Base-by-base conservation (phyloP, 2,329 filamentous ascomycete species). In the Penicillium sp. region DNA sequence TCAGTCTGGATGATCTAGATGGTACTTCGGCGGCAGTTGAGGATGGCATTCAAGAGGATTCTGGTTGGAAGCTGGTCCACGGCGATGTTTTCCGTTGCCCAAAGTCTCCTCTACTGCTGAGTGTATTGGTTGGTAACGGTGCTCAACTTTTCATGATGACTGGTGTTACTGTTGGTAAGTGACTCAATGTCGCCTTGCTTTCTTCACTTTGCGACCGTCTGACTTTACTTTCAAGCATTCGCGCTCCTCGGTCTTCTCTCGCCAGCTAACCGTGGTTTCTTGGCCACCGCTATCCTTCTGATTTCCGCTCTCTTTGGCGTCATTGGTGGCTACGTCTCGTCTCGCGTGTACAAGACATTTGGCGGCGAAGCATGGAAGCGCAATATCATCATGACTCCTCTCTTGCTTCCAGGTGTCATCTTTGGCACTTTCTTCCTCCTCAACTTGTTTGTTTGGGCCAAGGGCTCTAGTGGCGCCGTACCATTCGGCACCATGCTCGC, bases 91-190 rank as follows among this genome's bases (percentile, higher is more conserved):
- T 99, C 84, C 90, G 95, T 59, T 88, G 89, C 11, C 95, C 95
- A 3, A 87, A 89, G 66, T 88, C 91, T 62, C 91, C 93, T 1
- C 84, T 99, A 30, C 82, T 97, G 14, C 84, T 99, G 22, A 93
- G 93, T 58, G 83, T 99, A 6, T 84, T 99, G 65, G 84, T 97
- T 45, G 95, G 95, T 60, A 98, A 96, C 73, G 95, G 95, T 63
- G 92, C 92, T 11, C 95, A 99, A 79, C 86, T 99, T 3, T 98
- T 99, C 76, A 93, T 96, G 76, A 99, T 99, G 94, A 91, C 93
- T 1, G 95, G 92, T 35, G 88, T 93, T 73, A 98, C 95, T 52
- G 97, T 99, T 70, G 77, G 82, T 83, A 78, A 62, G 79, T 75
- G 11, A 28, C 22, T 51, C 3, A 4, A 33, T 30, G 8, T n/a